Base-by-base conservation (phyloP, 2,329 filamentous ascomycete species). In the Pseudovirgaria hyperparasitica region DNA sequence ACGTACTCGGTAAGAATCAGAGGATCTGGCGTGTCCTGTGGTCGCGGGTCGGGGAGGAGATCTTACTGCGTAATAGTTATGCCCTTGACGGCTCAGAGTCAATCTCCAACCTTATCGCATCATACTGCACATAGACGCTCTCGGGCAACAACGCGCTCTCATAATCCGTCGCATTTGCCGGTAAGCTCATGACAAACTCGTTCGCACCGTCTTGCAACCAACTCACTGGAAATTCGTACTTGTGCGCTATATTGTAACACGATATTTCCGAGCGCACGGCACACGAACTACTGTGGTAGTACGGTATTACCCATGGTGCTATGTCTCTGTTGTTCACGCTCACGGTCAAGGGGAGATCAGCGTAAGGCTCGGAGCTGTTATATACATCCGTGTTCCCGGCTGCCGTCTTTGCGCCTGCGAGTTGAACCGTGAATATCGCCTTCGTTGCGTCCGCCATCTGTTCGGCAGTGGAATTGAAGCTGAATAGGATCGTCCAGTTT, bases 361-460 rank as follows among this genome's bases (percentile, higher is more conserved):
- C 52, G 34, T 63, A 67, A 14, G 56, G 56, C 41, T 76, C 60
- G 2, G 54, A 60, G 3, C 62, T 53, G 35, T 71, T 72, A 37
- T 53, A 71, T 2, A 65, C 52, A 42, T 76, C 70, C 1, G 68
- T 74, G 39, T 76, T 76, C 2, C 72, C 71, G 0, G 65, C 60
- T 4, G 69, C 68, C 0, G 67, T 71, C 51, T 76, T 76, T 2
- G 65, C 72, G 3, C 65, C 72, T 0, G 72, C 72, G 2, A 77
- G 56, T 41, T 76, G 72, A 2, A 77, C 60, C 0, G 72, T 76
- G 15, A 77, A 63, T 0, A 67, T 75, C 0, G 69, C 72, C 30
- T 55, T 61, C 5, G 22, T 33, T 25, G 30, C 41, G 9, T 49
- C 45, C 3, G 45, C 37, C 2, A 72, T 37, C 26, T 67, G 50